Evolutionary conservation across 139 green algal species (phyloP), one percentile per base, ranked within the genome.

Genomic region (Eudorina sp.): DNA sequence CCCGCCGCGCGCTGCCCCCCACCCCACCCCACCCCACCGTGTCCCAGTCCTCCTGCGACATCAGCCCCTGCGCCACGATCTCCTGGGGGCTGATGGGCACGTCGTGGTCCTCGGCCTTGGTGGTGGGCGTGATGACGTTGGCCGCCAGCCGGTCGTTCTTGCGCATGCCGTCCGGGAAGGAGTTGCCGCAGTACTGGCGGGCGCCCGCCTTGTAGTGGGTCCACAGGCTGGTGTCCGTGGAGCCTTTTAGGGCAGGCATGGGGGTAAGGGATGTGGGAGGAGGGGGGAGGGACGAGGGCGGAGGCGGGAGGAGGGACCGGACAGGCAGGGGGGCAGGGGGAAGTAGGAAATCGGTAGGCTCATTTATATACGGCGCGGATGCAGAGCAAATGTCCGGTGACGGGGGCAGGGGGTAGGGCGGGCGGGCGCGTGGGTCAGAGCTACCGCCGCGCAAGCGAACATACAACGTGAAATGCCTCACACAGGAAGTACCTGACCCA

Each of bases 121-220:
- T 99, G 48, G 98, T 99, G 79, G 98, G 98, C 3, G 98, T 99
- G 74, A 99, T 93, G 36, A 99, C 96, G 83, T 98, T 98, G 16
- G 74, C 36, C 1, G 89, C 78, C 74, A 99, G 92, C 60, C 93
- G 88, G 40, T 98, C 82, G 93, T 99, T 99, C 95, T 99, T 99
- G 60, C 74, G 58, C 94, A 99, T 96, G 64, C 96, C 97, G 78
- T 99, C 98, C 7, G 96, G 96, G 88, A 99, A 97, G 14, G 53
- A 46, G 91, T 99, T 99, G 62, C 98, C 98, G 91, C 98, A 99
- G 94, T 99, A 99, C 43, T 94, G 43, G 2, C 98, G 94, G 53
- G 90, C 92, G 11, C 97, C 97, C 8, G 81, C 89, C 27, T 94
- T 97, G 92, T 99, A 99, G 89, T 99, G 95, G 27, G 98, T 99